Conservation (phyloP, 345 rosid genomes). For the Durio zibethinus region DNA sequence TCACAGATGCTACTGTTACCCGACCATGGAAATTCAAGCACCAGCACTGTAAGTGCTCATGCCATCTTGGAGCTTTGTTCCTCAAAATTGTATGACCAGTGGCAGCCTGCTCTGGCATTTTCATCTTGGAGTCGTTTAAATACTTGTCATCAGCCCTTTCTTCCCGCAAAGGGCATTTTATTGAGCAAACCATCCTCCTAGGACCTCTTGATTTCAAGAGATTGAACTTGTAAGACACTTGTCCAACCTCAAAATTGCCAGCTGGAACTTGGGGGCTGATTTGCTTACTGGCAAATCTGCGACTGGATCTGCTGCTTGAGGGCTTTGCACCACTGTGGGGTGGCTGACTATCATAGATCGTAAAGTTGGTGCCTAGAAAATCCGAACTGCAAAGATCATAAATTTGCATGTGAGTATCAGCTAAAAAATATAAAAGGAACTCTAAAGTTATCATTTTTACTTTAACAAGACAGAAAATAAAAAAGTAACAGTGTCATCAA, state of each 20-base stretch:
- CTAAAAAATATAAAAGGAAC: not conserved
- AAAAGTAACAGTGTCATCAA: not conserved
- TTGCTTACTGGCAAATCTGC: constrained; percentile 86
- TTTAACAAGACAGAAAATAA: not conserved
- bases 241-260: constrained; percentile 84
- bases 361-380: constrained; percentile 96
- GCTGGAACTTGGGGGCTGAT: constrained; percentile 92
- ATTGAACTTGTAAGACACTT: constrained; percentile 84
- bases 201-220: constrained; percentile 96
- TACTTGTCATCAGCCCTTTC: constrained; percentile 30
- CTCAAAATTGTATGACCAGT: constrained; percentile 48
- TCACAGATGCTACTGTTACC: constrained; percentile 89
- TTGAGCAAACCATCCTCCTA: constrained; percentile 84
- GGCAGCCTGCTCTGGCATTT: constrained; percentile 32
- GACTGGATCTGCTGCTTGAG: constrained; percentile 62
- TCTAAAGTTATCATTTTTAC: too few species aligned
- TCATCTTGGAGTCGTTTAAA: constrained; percentile 34
- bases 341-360: constrained; percentile 80
- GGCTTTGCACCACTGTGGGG: constrained; percentile 84
- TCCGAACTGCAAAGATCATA: constrained; percentile 60
- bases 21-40: constrained; percentile 93
- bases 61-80: constrained; percentile 97
- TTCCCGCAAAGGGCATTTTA: constrained; percentile 45
- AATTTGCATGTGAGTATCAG: not conserved
- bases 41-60: constrained; percentile 93